phyloP scores from a whole-genome alignment of 768 basidiomycete species.

The Suillus subaureus region DNA sequence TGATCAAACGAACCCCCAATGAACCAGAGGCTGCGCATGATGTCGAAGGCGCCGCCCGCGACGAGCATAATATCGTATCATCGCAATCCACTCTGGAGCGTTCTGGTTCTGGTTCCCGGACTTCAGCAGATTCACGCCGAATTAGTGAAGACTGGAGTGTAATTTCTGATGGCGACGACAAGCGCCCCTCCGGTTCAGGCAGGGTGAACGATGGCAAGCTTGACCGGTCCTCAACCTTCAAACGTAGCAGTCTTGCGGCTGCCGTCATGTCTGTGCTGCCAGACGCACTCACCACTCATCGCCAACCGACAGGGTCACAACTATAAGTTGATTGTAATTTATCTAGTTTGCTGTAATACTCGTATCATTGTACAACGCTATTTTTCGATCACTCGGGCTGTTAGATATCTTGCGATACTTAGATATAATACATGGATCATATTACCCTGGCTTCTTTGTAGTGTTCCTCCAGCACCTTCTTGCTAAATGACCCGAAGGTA shows the following conservation, averaged over 20 bases:
- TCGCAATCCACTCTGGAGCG: slow-evolving; percentile 28
- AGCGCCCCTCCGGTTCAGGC: slow-evolving; percentile 56
- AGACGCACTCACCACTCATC: slow-evolving; percentile 47
- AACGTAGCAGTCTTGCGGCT: slow-evolving; percentile 65
- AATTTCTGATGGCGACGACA: slow-evolving; percentile 75
- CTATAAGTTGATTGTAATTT: slow-evolving; percentile 21
- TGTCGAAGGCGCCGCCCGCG: slow-evolving; percentile 25
- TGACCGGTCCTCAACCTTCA: slow-evolving; percentile 41
- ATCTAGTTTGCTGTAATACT: background rate
- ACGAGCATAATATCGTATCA: slow-evolving; percentile 33
- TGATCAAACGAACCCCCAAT: slow-evolving; percentile 63
- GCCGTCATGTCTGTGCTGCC: slow-evolving; percentile 65
- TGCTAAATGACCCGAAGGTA: slow-evolving; percentile 91
- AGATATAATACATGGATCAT: slow-evolving; percentile 17
- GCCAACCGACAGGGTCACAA: slow-evolving; percentile 36
- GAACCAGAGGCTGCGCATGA: slow-evolving; percentile 18
- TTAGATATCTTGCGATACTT: slow-evolving; percentile 20
- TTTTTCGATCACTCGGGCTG: background rate
- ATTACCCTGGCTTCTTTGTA: slow-evolving; percentile 40
- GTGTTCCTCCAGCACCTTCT: slow-evolving; percentile 71
- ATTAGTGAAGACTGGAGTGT: slow-evolving; percentile 89
- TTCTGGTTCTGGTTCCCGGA: slow-evolving; percentile 47
- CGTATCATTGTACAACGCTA: slow-evolving; percentile 13
- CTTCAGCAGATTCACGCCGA: slow-evolving; percentile 56
- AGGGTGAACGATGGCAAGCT: slow-evolving; percentile 39